Percentiles rank a stretch among this genome's conserved stretches.
These are phyloP conservation scores for Musa acuminata DNA, from an alignment of 176 grass and related monocot species.

Conservation along the genomic window DNA sequence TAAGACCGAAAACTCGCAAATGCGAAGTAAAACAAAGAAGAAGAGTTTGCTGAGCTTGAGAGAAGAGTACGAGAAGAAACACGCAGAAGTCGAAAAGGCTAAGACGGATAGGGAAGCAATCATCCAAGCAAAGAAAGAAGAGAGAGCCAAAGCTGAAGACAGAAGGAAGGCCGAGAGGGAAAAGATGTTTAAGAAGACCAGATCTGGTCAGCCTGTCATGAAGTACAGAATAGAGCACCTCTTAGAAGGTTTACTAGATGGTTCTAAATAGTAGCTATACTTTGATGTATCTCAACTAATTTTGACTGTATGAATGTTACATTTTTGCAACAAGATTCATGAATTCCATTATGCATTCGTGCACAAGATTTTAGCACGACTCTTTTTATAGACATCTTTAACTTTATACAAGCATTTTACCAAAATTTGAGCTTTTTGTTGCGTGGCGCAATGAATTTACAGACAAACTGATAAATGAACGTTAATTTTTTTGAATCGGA, in stretches of 20 bases:
- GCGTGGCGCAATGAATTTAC: no score
- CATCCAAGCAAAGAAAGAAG: conserved; percentile 44
- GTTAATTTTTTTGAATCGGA: no score
- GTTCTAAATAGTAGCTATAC: conserved; percentile 32
- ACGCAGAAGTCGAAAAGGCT: conserved; percentile 52
- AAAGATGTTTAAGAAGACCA: conserved; percentile 92
- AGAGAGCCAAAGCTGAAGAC: conserved; percentile 41
- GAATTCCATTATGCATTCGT: no score
- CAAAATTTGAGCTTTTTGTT: no score
- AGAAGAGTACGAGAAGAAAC: conserved; percentile 74
- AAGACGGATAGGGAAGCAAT: conserved; percentile 46
- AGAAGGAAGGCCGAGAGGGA: conserved; percentile 50
- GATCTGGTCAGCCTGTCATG: conserved; percentile 78
- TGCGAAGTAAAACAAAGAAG: conserved; percentile 39
- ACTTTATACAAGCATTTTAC: not conserved
- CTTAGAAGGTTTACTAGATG: conserved; percentile 53
- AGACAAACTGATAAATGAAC: no score
- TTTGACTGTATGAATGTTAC: not conserved
- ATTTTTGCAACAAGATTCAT: not conserved
- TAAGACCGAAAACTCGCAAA: conserved; percentile 11
- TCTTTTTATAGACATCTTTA: not conserved
- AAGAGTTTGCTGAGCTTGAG: conserved; percentile 43
- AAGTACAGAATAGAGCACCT: conserved; percentile 83
- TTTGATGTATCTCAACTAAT: not conserved
- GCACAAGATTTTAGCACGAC: no score